phyloP scores from a whole-genome alignment of 768 basidiomycete species.

The Tylopilus rubrobrunneus region DNA sequence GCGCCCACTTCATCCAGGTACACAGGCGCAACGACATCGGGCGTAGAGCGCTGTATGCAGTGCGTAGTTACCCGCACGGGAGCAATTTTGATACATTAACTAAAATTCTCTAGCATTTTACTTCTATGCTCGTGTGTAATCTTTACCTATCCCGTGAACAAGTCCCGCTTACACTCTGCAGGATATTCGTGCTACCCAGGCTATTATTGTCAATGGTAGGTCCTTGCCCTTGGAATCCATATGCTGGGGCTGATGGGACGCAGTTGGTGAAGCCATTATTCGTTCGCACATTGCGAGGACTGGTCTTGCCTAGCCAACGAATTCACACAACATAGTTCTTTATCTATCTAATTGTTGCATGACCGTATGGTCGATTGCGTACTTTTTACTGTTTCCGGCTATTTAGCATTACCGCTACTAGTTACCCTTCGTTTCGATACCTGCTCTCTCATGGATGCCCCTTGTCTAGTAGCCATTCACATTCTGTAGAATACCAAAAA shows the following conservation, averaged over 20 bases:
- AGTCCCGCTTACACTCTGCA: slow-evolving; percentile 21
- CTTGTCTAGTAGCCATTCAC: slow-evolving; percentile 19
- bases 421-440: slow-evolving; percentile 28
- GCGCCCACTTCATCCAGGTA: slow-evolving; percentile 77
- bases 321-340: neutral
- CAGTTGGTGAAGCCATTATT: slow-evolving; percentile 66
- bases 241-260: slow-evolving; percentile 3
- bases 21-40: slow-evolving; percentile 63
- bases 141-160: neutral
- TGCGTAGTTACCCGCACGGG: slow-evolving; percentile 36
- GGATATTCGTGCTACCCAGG: slow-evolving; percentile 67
- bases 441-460: slow-evolving; percentile 18
- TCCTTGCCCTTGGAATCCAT: slow-evolving; percentile 3
- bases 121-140: slow-evolving; percentile 58
- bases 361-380: slow-evolving; percentile 3
- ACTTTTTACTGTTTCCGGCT: slow-evolving; percentile 10
- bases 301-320: slow-evolving; percentile 33
- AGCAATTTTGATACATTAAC: slow-evolving; percentile 8
- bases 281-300: slow-evolving; percentile 59
- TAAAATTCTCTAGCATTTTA: slow-evolving; percentile 50
- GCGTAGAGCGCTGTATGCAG: slow-evolving; percentile 59
- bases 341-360: slow-evolving; percentile 13
- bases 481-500: slow-evolving; percentile 20
- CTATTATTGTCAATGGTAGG: slow-evolving; percentile 60
- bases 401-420: slow-evolving; percentile 22